A percentile compares a stretch with the other conserved stretches of the same genome.
These are phyloP conservation scores for Capsella rubella DNA, from an alignment of 441 rosid species.

Conservation along the genomic window DNA sequence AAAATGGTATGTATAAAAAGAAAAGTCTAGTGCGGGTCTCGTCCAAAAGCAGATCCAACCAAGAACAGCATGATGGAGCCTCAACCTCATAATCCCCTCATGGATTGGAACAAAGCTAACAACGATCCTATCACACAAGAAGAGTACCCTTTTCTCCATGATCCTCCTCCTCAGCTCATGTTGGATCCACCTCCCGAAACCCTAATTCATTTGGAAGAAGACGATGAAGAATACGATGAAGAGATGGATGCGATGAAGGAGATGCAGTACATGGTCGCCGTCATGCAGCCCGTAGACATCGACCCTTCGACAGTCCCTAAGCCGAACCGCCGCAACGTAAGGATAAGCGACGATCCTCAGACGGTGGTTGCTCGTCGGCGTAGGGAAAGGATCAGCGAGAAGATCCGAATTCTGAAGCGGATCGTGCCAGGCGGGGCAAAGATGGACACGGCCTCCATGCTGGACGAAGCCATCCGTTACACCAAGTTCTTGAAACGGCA, in stretches of 20 bases:
- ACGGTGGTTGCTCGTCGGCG: constrained; percentile 87
- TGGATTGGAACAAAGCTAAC: constrained; percentile 48
- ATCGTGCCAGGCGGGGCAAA: constrained; percentile 91
- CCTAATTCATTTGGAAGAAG: constrained; percentile 41
- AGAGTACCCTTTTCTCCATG: constrained; percentile 41
- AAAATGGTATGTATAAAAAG: constrained; percentile 31
- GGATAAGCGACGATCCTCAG: constrained; percentile 85
- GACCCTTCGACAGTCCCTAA: constrained; percentile 74
- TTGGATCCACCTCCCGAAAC: constrained; percentile 39
- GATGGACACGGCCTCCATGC: constrained; percentile 93
- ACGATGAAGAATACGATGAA: constrained; percentile 58
- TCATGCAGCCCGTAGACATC: constrained; percentile 83
- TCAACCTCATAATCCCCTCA: constrained; percentile 31
- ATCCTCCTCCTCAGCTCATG: constrained; percentile 39
- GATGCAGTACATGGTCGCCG: constrained; percentile 80
- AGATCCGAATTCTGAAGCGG: constrained; percentile 77
- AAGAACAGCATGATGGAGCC: constrained; percentile 35
- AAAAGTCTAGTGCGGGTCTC: constrained; percentile 23
- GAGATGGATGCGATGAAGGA: constrained; percentile 79
- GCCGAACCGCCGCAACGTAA: constrained; percentile 80
- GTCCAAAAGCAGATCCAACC: constrained; percentile 34
- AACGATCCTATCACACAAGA: constrained; percentile 46
- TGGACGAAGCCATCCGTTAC: constrained; percentile 82
- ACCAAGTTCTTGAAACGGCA: constrained; percentile 88
- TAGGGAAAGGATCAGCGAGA: constrained; percentile 84